Conservation (phyloP, 495 filamentous ascomycete genomes). For the Aspergillus saccharolyticus region DNA sequence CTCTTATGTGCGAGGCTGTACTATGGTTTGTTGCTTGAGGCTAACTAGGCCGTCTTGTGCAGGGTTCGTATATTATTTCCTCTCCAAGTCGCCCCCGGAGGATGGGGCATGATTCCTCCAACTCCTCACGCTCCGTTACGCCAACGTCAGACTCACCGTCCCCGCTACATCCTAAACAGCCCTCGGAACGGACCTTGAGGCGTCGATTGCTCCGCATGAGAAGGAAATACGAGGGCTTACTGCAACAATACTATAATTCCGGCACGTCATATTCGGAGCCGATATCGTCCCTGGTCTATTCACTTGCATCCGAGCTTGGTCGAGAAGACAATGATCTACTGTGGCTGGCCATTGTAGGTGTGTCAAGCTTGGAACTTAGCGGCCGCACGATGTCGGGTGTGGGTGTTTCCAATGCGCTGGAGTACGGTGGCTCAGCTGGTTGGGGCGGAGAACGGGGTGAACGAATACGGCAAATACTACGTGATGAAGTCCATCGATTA, state of each 20-base stretch:
- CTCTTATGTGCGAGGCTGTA: neutral
- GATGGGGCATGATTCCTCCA: conserved; percentile 35
- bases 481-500: conserved; percentile 90
- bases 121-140: conserved; percentile 43
- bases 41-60: conserved; percentile 21
- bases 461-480: conserved; percentile 73
- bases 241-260: conserved; percentile 75
- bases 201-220: conserved; percentile 67
- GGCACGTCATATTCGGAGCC: conserved; percentile 93
- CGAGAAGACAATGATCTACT: conserved; percentile 95
- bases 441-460: conserved; percentile 83
- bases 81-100: conserved; percentile 42
- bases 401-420: conserved; percentile 58
- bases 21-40: neutral
- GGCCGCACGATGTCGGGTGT: conserved; percentile 78
- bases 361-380: conserved; percentile 85
- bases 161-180: conserved; percentile 54
- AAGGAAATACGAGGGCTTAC: conserved; percentile 64
- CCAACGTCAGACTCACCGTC: conserved; percentile 48
- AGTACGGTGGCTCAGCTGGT: conserved; percentile 57
- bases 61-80: conserved; percentile 58
- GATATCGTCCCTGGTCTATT: conserved; percentile 89
- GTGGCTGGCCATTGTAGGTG: conserved; percentile 90
- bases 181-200: conserved; percentile 65
- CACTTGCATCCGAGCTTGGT: conserved; percentile 87